Evolutionary conservation across 768 basidiomycete genomes (phyloP), one percentile per base, ranked within the genome.

Genomic region (Hirschioporus abietinus): DNA sequence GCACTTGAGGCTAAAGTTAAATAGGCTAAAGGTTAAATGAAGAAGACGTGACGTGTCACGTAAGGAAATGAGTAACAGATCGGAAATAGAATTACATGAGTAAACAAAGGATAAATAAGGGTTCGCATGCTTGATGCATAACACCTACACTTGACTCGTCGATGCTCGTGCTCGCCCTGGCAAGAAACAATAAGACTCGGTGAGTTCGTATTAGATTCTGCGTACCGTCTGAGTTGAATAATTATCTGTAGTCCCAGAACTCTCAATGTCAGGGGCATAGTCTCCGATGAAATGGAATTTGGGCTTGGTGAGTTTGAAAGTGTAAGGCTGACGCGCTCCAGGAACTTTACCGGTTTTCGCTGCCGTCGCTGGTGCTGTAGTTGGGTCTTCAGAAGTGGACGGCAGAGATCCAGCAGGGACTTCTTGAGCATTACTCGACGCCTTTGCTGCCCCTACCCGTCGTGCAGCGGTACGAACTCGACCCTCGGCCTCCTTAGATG

Each of bases 211-310:
- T 17, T 7, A 64, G 23, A 10, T 52, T 1, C 15, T 17, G 63
- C 71, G 7, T 60, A 82, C 80, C 8, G 72, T 59, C 26, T 79
- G 75, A 1, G 78, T 81, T 0, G 77, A 76, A 65, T 77, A 81
- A 1, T 71, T 72, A 60, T 83, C 78, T 1, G 76, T 76, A 0
- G 77, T 78, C 0, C 82, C 78, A 57, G 71, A 75, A 0, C 1
- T 0, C 0, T 27, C 23, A 9, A 82, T 79, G 0, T 64, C 59
- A 0, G 58, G 24, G 0, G 72, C 65, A 58, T 79, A 78, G 63
- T 82, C 74, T 0, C 75, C 77, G 0, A 82, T 65, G 0, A 75
- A 69, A 68, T 79, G 78, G 0, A 71, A 35, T 58, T 81, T 82
- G 67, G 73, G 76, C 1, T 76, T 80, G 0, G 20, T 18, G 0